Base-by-base conservation (phyloP, 352 stramenopile genomes). In the Elongisporangium prolatum region DNA sequence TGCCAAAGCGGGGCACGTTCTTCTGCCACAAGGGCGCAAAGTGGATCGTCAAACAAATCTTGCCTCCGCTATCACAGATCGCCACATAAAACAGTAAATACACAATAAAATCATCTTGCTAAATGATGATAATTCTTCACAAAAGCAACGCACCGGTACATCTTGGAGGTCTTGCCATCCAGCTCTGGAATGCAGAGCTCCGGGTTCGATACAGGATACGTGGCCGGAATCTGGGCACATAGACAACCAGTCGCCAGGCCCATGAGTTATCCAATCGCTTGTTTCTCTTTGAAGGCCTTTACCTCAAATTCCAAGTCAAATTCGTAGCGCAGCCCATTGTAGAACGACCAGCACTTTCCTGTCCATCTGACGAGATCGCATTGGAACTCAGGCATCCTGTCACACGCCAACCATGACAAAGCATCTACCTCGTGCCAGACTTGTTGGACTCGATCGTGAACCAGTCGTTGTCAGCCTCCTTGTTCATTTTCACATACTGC, bases 401-500 rank as follows among this genome's bases (percentile, higher is more conserved):
- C 34, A 44, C 28, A 38, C 28, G 28, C 13, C 28, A 38, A 1
- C 28, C 28, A 14, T 5, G 28, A 6, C 13, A 38, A 10, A 38
- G 34, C 34, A 1, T 44, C 7, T 59, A 88, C 68, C 80, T 67
- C 4, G 84, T 95, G 52, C 87, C 86, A 9, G 75, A 65, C 65
- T 93, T 88, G 67, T 95, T 93, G 24, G 83, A 88, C 50, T 86
- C 80, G 62, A 96, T 94, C 34, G 79, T 90, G 62, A 96, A 96
- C 87, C 87, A 96, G 69, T 96, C 87, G 60, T 92, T 93, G 72
- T 95, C 87, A 18, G 80, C 80, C 55, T 86, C 87, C 64, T 96
- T 96, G 75, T 96, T 96, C 69, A 88, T 87, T 59, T 91, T 91
- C 50, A 96, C 85, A 67, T 92, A 93, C 73, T 92, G 7, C n/a